phyloP scores from a whole-genome alignment of 768 basidiomycete species.

The Hericium alpestre region DNA sequence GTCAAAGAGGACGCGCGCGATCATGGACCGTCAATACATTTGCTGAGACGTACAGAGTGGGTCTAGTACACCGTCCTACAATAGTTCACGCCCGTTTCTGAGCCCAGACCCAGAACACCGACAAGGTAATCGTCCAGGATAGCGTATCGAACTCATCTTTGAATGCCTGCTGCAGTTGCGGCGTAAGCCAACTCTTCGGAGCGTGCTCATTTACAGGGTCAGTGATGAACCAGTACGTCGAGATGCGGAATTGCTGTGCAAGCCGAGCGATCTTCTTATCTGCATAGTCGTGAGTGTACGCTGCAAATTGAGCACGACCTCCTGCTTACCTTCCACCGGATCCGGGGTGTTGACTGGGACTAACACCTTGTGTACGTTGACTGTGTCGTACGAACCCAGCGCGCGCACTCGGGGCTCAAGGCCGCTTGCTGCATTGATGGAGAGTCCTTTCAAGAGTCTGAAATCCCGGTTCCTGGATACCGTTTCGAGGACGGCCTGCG shows the following conservation, averaged over 20 bases:
- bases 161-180: neutral
- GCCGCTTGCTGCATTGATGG: no score
- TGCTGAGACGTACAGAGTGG: no score
- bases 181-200: neutral
- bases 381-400: neutral
- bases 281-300: no score
- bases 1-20: constrained; percentile 60
- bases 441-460: no score
- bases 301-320: no score
- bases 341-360: neutral
- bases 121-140: neutral
- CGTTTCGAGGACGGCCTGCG: no score
- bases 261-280: no score
- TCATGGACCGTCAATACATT: constrained; percentile 26
- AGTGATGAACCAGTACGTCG: neutral
- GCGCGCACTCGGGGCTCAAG: no score
- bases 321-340: no score
- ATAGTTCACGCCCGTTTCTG: neutral
- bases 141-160: neutral
- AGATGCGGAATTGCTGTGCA: neutral
- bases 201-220: neutral
- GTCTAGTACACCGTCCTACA: no score
- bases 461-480: no score
- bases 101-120: constrained; percentile 1
- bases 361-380: constrained; percentile 3